Base-by-base conservation (phyloP, 176 grass and related monocot genomes). In the Alopecurus myosuroides region DNA sequence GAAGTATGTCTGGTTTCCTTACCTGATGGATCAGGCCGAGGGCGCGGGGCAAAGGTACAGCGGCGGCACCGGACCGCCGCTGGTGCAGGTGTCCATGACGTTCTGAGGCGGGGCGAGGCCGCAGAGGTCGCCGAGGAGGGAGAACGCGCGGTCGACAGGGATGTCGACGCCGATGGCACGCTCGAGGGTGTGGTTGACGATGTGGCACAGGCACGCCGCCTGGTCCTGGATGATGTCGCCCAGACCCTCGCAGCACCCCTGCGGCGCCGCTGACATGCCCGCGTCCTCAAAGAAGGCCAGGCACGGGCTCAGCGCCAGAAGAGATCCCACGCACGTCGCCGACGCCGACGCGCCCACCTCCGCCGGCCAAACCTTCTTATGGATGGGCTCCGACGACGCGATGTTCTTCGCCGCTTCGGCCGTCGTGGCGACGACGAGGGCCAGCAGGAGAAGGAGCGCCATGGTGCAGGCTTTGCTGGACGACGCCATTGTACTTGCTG, bases 91-190 rank as follows among this genome's bases (percentile, higher is more conserved):
- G 25, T 77, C 7, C 78, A 85, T 30, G 86, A 68, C 3, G 55
- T 80, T 29, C 55, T 53, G 35, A 7, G 85, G 80, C 41, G 49
- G 89, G 25, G 57, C 4, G 48, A 78, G 61, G 74, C 48, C 4
- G 61, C 83, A 85, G 74, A 85, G 1, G 74, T 78, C 74, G 18
- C 74, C 12, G 48, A 78, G 12, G 62, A 74, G 62, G 1, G 1
- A 0, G 62, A 74, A 7, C 12, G 83, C 61, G 71, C 85, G 69
- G 78, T 65, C 72, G 70, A 57, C 51, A 49, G 83, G 78, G 77
- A 85, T 85, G 74, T 78, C 62, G 48, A 85, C 74, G 83, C 83
- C 83, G 62, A 85, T 85, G 74, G 83, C n/a, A n/a, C n/a, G n/a
- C n/a, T n/a, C n/a, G n/a, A n/a, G n/a, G n/a, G n/a, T n/a, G n/a